Evolutionary conservation across 2,329 filamentous ascomycete species (phyloP), one percentile per base, ranked within the genome.

Genomic region (Epichloe baconii): DNA sequence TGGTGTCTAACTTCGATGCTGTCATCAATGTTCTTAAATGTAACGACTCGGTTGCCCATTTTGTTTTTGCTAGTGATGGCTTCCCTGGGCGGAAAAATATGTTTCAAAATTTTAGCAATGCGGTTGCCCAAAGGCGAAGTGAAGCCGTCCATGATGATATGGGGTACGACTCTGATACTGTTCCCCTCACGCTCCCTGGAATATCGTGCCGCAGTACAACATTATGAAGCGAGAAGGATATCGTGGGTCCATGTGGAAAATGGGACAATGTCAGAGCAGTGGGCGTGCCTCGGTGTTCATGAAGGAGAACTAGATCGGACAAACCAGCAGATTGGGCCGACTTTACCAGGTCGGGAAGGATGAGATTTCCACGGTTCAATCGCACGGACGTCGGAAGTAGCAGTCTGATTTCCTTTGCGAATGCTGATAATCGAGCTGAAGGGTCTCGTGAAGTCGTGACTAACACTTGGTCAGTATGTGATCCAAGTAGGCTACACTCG

Each of bases 71-170:
- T 77, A 8, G 83, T 87, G 36, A 82, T 76, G 1, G 80, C 76
- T 61, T 96, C 91, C 50, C 90, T 77, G 0, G 94, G 93, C 5
- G 93, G 93, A 62, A 96, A 98, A 2, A 96, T 71, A 59, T 98
- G 91, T 68, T 97, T 95, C 42, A 98, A 68, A 14, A 97, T 86
- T 66, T 94, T 90, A 48, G 89, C 86, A 15, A 96, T 82, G 17
- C 93, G 79, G 60, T 83, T 77, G 50, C 93, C 93, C 5, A 97
- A 72, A 36, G 78, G 79, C 5, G 86, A 88, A 5, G 78, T 85
- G 69, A 98, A 97, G 2, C 89, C 89, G 62, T 98, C 93, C 61
- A 98, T 97, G 55, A 98, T 87, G 3, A 98, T 74, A 62, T 97
- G 91, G 0, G 93, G 61, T 96, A 98, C 38, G 82, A 85, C 69